phyloP scores from a whole-genome alignment of 495 filamentous ascomycete species.

The Penicillium chermesinum region DNA sequence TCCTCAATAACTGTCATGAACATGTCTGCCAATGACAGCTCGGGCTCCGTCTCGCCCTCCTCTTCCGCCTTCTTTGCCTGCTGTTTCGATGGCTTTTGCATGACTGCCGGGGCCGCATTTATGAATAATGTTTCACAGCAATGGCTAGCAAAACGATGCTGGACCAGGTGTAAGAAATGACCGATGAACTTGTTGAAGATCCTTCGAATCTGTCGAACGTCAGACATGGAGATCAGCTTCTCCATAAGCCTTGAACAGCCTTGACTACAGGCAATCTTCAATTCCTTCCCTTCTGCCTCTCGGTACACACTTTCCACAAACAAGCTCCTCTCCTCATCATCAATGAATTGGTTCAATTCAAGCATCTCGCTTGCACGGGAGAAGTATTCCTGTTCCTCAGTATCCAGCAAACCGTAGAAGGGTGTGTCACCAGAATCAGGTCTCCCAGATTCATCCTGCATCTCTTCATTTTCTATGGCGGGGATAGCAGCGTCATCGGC shows the following conservation, averaged over 20 bases:
- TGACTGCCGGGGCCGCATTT: conserved; percentile 70
- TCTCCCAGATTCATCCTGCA: conserved; percentile 7
- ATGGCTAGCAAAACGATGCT: conserved; percentile 93
- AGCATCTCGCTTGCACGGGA: conserved; percentile 80
- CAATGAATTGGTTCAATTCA: conserved; percentile 78
- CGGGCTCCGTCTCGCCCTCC: conserved; percentile 26
- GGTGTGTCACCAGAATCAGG: conserved; percentile 37
- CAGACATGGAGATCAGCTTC: conserved; percentile 76
- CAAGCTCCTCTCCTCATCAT: conserved; percentile 67
- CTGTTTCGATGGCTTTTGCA: conserved; percentile 50
- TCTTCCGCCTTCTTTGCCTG: conserved; percentile 34
- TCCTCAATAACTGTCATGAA: conserved; percentile 80
- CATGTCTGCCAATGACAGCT: conserved; percentile 72
- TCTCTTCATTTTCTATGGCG: conserved; percentile 22
- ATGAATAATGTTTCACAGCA: conserved; percentile 93
- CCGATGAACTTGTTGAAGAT: conserved; percentile 78
- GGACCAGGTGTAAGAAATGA: conserved; percentile 84
- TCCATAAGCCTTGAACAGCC: conserved; percentile 93
- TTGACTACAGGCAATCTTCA: conserved; percentile 93
- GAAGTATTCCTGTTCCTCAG: conserved; percentile 93
- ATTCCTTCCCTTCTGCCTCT: conserved; percentile 84
- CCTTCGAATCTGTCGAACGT: conserved; percentile 72
- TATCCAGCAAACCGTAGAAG: conserved; percentile 87
- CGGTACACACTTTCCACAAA: conserved; percentile 82
- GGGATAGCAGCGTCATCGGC: conserved; percentile 33